These are phyloP conservation scores for Skeletonema potamos DNA, from an alignment of 108 stramenopile genomes.

Conservation along the genomic window DNA sequence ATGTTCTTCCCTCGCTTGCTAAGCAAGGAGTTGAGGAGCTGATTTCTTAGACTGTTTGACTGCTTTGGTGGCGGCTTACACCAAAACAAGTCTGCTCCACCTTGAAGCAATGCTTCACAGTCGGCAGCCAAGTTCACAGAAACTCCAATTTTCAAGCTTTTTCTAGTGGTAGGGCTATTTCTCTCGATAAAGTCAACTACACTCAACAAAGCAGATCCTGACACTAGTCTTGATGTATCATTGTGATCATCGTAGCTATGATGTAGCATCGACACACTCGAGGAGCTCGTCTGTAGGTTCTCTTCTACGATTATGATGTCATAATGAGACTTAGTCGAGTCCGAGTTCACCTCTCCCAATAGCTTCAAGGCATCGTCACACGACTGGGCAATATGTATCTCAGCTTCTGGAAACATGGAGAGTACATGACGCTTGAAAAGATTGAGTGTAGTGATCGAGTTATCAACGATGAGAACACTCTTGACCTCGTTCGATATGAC, in stretches of 20 bases:
- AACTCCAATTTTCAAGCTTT: constrained; percentile 31
- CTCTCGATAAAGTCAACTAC: not conserved
- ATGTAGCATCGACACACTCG: not conserved
- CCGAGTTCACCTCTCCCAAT: not conserved
- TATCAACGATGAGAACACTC: constrained; percentile 31
- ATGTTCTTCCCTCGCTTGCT: constrained; percentile 33
- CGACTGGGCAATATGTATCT: constrained; percentile 2
- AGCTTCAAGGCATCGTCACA: constrained; percentile 26
- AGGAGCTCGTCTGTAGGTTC: not conserved
- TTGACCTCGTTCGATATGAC: constrained; percentile 17
- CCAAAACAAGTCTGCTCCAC: constrained; percentile 41
- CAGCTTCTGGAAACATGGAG: constrained; percentile 37
- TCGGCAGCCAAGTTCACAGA: constrained; percentile 28
- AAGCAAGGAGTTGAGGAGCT: constrained; percentile 33
- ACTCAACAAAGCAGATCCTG: not conserved
- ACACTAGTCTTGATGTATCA: not conserved
- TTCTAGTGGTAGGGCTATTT: not conserved
- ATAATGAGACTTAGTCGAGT: not conserved
- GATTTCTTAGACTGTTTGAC: constrained; percentile 21
- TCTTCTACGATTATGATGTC: constrained; percentile 39
- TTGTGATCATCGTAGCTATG: not conserved
- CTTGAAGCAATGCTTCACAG: constrained; percentile 19
- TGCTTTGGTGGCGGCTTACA: constrained; percentile 29
- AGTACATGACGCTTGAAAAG: constrained; percentile 15
- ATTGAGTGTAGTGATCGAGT: not conserved